phyloP scores from a whole-genome alignment of 78 protist genomes.

The Dictyostelium firmibasis region DNA sequence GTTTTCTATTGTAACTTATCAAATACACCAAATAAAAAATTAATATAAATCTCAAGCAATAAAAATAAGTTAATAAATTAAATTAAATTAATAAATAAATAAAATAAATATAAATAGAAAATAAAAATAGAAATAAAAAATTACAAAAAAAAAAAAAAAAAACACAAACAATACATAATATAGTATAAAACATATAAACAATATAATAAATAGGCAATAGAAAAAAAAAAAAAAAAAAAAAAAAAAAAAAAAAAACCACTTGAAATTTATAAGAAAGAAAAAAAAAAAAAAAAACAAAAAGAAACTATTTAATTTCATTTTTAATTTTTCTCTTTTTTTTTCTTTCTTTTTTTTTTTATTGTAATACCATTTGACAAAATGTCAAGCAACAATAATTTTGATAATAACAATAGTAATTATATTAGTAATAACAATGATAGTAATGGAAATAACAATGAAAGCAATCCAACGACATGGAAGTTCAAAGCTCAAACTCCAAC shows the following conservation, averaged over 20 bases:
- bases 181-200: too few species aligned
- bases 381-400: background rate
- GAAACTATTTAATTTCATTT: too few species aligned
- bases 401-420: background rate
- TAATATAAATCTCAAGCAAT: background rate
- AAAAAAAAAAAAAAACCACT: background rate
- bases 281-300: background rate
- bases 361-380: background rate
- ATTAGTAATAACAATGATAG: background rate
- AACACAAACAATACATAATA: too few species aligned
- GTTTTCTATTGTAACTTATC: background rate
- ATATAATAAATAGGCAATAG: too few species aligned
- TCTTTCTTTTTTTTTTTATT: too few species aligned
- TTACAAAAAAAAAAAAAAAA: too few species aligned
- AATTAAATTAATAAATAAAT: too few species aligned
- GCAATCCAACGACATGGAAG: constrained; percentile 20
- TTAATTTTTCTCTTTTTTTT: too few species aligned
- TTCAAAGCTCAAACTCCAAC: constrained; percentile 65
- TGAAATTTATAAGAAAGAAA: background rate
- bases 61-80: background rate
- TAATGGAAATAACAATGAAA: background rate
- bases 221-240: too few species aligned
- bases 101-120: background rate
- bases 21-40: background rate
- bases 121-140: background rate